Conservation (phyloP, 1,284 basidiomycete genomes). For the Heterobasidion occidentale region DNA sequence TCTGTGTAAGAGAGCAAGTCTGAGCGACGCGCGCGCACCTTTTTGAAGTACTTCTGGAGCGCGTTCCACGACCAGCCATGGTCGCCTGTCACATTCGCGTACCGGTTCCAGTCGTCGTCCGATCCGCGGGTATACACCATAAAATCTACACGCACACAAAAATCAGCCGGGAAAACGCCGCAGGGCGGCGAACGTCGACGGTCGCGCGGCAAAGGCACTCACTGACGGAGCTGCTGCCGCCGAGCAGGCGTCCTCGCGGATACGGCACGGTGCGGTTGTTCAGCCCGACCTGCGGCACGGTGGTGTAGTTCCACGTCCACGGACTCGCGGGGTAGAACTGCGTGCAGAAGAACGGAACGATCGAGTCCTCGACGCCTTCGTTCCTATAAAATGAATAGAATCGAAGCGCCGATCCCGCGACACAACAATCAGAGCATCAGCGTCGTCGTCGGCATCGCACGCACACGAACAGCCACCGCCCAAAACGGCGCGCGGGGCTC, state of each 20-base stretch:
- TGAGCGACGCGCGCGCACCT: background rate
- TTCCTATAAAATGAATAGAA: background rate
- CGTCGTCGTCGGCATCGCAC: too few species aligned
- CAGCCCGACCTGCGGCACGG: slow-evolving; percentile 22
- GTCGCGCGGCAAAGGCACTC: slow-evolving; percentile 8
- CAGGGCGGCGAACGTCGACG: background rate
- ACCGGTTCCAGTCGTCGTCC: slow-evolving; percentile 30
- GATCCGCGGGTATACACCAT: slow-evolving; percentile 34
- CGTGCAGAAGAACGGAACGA: background rate
- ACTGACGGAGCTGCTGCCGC: slow-evolving; percentile 31
- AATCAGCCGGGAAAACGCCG: background rate
- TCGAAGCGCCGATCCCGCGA: background rate
- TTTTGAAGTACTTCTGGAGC: slow-evolving; percentile 24
- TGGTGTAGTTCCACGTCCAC: slow-evolving; percentile 25
- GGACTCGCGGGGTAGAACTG: background rate
- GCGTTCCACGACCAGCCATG: slow-evolving; percentile 32
- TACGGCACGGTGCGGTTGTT: slow-evolving; percentile 19
- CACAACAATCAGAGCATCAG: background rate
- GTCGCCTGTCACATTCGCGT: slow-evolving; percentile 28
- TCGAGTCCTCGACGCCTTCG: background rate
- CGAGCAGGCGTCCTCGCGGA: slow-evolving; percentile 27
- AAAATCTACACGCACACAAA: slow-evolving; percentile 21
- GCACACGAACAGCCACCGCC: too few species aligned
- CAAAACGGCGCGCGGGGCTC: background rate
- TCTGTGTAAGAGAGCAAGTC: background rate